Base-by-base conservation (phyloP, 169 alveolate species). In the Eimeria tenella region DNA sequence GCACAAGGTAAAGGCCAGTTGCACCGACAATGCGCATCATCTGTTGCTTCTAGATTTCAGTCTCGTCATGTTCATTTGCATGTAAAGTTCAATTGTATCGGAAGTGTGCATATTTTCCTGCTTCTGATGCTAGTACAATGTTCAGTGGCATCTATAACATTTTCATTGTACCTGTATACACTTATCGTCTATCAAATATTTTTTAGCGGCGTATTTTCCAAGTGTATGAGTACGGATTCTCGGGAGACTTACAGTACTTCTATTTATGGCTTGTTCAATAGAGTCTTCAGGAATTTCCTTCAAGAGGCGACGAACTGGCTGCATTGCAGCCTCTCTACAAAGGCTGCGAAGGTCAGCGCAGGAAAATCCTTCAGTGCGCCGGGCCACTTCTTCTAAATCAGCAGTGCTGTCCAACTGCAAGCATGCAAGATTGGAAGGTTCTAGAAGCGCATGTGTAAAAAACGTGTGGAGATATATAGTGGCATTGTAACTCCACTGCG, bases 281-380 rank as follows among this genome's bases (percentile, higher is more conserved):
- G 60, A 42, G 23, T 77, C 87, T 5, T 62, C 79, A 58, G 86
- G 6, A 6, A 82, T 25, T 9, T 53, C 88, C 13, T 42, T 88
- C 6, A 93, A 56, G n/a, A 93, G 81, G 23, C 95, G 89, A 4
- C 95, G 86, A 23, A 93, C 81, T 1, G 95, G 95, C 19, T 84
- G 73, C 95, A 83, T 84, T 74, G 93, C 91, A 65, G 95, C 95
- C 81, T 93, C 95, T 15, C 88, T 77, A 62, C 95, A 93, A 55
- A 93, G 86, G 21, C 63, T 65, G 42, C 90, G 93, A 17, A 93
- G 52, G 49, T 93, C 95, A 11, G 95, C 93, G 58, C 95, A 90
- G 6, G 95, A 93, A 60, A 84, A 93, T 19, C 87, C 87, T 10
- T 93, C 95, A 3, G 93, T 83, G 15, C 93, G 87, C 60, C 81